Evolutionary conservation across 345 rosid species (phyloP).

Genomic region (Moricandia arvensis): DNA sequence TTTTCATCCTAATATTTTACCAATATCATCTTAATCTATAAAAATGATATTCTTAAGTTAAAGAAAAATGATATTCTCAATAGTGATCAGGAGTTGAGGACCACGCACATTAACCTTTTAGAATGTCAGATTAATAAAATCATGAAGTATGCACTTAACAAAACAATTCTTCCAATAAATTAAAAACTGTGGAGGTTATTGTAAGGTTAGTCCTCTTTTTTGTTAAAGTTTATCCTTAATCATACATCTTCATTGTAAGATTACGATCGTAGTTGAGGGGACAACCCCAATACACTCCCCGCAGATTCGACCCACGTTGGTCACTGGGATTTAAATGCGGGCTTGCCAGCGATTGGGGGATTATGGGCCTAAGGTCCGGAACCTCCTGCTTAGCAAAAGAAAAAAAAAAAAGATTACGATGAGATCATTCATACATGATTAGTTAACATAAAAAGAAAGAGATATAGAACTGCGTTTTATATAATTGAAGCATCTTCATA

Average conservation of each 20-base stretch:
- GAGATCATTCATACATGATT: constrained; percentile 1
- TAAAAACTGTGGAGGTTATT: neutral
- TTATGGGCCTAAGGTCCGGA: too few relatives aligned
- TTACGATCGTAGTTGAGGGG: too few relatives aligned
- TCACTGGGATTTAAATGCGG: too few relatives aligned
- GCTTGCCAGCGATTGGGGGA: too few relatives aligned
- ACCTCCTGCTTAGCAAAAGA: too few relatives aligned
- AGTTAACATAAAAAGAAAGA: constrained; percentile 20
- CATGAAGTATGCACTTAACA: neutral
- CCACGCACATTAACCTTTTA: neutral
- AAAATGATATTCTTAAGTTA: neutral
- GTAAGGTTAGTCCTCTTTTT: neutral
- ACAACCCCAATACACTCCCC: too few relatives aligned
- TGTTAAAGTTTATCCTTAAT: neutral
- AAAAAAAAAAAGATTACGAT: constrained; percentile 1
- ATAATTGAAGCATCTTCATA: constrained; percentile 5
- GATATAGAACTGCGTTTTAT: constrained; percentile 13
- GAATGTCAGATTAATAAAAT: neutral
- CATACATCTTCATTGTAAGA: neutral
- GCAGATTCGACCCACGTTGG: too few relatives aligned
- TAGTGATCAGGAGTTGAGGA: neutral
- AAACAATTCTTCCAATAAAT: neutral
- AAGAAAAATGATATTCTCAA: neutral
- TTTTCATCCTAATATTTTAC: neutral
- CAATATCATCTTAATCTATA: neutral